phyloP scores from a whole-genome alignment of 2,329 filamentous ascomycete genomes.

The Xylariaceae sp. region DNA sequence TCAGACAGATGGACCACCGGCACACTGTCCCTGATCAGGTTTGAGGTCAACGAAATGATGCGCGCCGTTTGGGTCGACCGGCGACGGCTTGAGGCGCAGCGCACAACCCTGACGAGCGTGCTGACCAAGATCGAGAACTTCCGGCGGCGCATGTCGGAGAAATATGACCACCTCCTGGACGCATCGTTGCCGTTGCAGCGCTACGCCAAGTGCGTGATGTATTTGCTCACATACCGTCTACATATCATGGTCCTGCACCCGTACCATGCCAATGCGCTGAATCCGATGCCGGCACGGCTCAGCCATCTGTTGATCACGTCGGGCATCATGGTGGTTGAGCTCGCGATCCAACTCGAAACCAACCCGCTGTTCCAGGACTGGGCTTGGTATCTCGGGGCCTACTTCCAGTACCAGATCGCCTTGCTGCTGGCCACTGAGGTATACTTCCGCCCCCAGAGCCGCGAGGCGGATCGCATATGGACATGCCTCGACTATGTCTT shows the following conservation, averaged over 20 bases:
- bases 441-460: conserved; percentile 53
- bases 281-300: conserved; percentile 57
- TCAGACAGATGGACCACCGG: conserved; percentile 61
- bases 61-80: conserved; percentile 67
- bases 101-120: conserved; percentile 58
- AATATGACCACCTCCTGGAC: conserved; percentile 61
- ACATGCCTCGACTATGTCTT: conserved; percentile 69
- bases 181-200: conserved; percentile 57
- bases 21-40: conserved; percentile 63
- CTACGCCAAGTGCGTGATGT: conserved; percentile 60
- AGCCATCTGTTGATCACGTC: conserved; percentile 61
- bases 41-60: conserved; percentile 70
- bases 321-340: conserved; percentile 49
- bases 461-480: conserved; percentile 65
- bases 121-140: conserved; percentile 68
- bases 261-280: conserved; percentile 51
- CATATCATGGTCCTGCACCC: conserved; percentile 66
- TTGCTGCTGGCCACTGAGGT: conserved; percentile 66
- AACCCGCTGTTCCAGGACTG: conserved; percentile 49
- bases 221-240: conserved; percentile 58
- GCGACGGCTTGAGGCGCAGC: conserved; percentile 57
- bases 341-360: conserved; percentile 45
- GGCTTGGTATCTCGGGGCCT: conserved; percentile 67
- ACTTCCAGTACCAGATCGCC: conserved; percentile 69
- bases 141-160: conserved; percentile 58